These are phyloP conservation scores for Jamesozyma piceae DNA, from an alignment of 805 yeast species.

Conservation along the genomic window DNA sequence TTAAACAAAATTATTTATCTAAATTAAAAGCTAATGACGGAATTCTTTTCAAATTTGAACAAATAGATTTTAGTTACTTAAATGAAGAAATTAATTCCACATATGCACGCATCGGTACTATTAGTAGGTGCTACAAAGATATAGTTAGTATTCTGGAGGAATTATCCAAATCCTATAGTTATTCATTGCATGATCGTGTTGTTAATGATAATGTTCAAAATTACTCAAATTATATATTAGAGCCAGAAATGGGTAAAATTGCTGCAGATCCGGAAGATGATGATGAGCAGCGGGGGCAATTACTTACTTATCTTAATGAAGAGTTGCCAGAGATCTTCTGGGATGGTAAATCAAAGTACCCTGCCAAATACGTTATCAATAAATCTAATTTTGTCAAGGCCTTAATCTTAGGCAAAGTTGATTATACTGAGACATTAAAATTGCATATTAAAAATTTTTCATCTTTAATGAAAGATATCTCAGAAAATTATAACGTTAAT, in stretches of 20 bases:
- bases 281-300: conserved; percentile 17
- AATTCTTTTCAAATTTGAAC: conserved; percentile 17
- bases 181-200: conserved; percentile 77
- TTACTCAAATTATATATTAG: conserved; percentile 35
- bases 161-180: conserved; percentile 57
- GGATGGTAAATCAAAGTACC: conserved; percentile 14
- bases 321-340: conserved; percentile 23
- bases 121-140: conserved; percentile 18
- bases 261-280: conserved; percentile 18
- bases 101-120: conserved; percentile 11
- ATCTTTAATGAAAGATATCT: conserved; percentile 36
- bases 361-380: conserved; percentile 20
- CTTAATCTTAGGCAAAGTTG: conserved; percentile 18
- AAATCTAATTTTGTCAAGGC: conserved; percentile 22
- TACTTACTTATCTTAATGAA: conserved; percentile 16
- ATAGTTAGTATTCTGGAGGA: conserved; percentile 34
- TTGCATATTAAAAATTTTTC: conserved; percentile 33
- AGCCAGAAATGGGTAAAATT: conserved; percentile 13
- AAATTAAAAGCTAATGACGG: conserved; percentile 19
- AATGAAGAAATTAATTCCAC: conserved; percentile 8
- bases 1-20: conserved; percentile 11
- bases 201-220: conserved; percentile 63
- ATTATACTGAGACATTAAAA: conserved; percentile 12
- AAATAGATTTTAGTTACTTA: conserved; percentile 8
- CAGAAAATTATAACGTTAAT: conserved; percentile 58